A percentile compares a stretch with the other conserved stretches of the same genome.
Conservation (phyloP, 768 basidiomycete species). For the Tubosaeta sp. region DNA sequence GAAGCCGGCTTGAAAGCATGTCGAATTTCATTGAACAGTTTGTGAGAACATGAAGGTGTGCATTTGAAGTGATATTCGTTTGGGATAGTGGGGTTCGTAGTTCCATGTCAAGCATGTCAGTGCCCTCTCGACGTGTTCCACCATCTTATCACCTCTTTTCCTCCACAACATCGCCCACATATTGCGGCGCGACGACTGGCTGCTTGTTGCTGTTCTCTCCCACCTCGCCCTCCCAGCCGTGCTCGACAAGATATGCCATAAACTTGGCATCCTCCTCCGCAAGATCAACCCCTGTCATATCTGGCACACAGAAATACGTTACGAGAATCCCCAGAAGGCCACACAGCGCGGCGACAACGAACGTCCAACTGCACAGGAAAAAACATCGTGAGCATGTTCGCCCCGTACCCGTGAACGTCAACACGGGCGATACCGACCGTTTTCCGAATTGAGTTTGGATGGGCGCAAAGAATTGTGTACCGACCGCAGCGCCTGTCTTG, state of each 20-base stretch:
- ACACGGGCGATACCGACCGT: constrained; percentile 29
- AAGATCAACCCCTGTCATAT: constrained; percentile 65
- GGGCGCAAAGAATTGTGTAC: constrained; percentile 66
- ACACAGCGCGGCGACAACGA: constrained; percentile 63
- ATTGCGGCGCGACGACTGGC: constrained; percentile 11
- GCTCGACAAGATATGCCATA: constrained; percentile 50
- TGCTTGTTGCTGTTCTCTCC: constrained; percentile 47
- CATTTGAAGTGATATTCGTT: neutral
- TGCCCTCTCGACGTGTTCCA: no score
- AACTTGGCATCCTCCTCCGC: constrained; percentile 65
- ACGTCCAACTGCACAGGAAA: constrained; percentile 47
- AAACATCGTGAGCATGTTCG: neutral
- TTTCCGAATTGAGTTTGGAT: constrained; percentile 63
- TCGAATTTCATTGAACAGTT: no score
- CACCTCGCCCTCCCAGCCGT: constrained; percentile 63
- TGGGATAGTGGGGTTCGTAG: no score
- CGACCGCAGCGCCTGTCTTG: constrained; percentile 67
- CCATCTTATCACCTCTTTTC: no score
- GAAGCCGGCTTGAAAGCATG: neutral
- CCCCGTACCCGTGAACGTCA: neutral
- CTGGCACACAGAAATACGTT: constrained; percentile 64
- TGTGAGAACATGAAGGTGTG: neutral
- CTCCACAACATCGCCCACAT: no score
- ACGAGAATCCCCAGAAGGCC: constrained; percentile 60
- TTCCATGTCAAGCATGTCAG: no score